Conservation (phyloP, 1,284 basidiomycete genomes). For the Cerrena zonata region DNA sequence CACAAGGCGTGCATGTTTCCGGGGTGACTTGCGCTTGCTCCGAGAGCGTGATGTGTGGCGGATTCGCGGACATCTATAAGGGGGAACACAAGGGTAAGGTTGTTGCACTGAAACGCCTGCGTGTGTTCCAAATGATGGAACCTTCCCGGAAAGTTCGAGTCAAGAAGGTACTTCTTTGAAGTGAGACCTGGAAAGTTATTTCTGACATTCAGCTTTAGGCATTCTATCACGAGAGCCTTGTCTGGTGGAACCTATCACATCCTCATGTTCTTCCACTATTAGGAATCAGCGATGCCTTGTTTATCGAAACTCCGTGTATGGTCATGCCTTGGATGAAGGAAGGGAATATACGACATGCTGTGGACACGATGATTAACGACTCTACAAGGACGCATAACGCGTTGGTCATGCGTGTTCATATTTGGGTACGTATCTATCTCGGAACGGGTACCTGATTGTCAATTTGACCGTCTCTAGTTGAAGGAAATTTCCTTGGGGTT, state of each 20-base stretch:
- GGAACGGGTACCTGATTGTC: too few relatives aligned
- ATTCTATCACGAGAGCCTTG: neutral
- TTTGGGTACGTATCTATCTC: neutral
- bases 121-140: too few relatives aligned
- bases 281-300: neutral
- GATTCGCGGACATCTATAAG: neutral
- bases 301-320: neutral
- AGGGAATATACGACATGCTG: neutral
- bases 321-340: constrained; percentile 2
- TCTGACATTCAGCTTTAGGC: too few relatives aligned
- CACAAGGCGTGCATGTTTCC: too few relatives aligned
- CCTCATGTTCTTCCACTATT: neutral
- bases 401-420: too few relatives aligned
- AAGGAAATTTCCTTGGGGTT: neutral
- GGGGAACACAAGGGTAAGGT: neutral
- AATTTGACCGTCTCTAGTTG: neutral
- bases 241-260: neutral
- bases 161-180: too few relatives aligned
- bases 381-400: too few relatives aligned
- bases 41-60: too few relatives aligned
- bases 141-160: too few relatives aligned
- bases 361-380: too few relatives aligned
- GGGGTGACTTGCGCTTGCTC: too few relatives aligned
- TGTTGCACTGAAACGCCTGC: neutral
- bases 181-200: too few relatives aligned